A percentile compares a stretch with the other conserved stretches of the same genome.
Evolutionary conservation across 2,329 filamentous ascomycete species (phyloP).

Genomic region (Tympanopsis confertula): DNA sequence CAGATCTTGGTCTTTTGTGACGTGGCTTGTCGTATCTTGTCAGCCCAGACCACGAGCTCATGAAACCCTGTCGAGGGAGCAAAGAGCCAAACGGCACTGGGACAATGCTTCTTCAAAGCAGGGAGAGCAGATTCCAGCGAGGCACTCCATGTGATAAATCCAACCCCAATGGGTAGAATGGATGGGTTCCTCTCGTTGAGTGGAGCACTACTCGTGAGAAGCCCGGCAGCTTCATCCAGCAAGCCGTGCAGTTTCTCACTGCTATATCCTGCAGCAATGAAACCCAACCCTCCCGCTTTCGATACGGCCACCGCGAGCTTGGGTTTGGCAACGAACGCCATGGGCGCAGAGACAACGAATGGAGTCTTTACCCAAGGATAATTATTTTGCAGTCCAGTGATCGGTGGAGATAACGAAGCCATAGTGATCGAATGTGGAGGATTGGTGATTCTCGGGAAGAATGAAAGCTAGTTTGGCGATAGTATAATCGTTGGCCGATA

Average conservation of each 20-base stretch:
- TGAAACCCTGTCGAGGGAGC: background rate
- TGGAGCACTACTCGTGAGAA: too few species aligned
- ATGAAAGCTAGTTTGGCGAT: too few species aligned
- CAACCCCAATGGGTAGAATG: background rate
- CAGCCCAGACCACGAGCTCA: conserved; percentile 15
- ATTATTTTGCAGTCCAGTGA: too few species aligned
- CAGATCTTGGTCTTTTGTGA: conserved; percentile 14
- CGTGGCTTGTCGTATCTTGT: conserved; percentile 10
- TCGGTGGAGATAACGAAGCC: too few species aligned
- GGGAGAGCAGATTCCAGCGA: background rate
- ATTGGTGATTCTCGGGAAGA: too few species aligned
- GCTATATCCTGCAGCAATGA: background rate
- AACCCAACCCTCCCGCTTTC: background rate
- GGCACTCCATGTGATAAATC: background rate
- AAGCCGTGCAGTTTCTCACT: too few species aligned
- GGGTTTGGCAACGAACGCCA: background rate
- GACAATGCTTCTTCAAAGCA: background rate
- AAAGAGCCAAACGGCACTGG: background rate
- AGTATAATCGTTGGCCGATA: too few species aligned
- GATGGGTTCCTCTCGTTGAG: too few species aligned
- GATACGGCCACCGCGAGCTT: background rate
- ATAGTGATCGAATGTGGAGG: too few species aligned
- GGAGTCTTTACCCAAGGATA: background rate
- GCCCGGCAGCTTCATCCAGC: too few species aligned
- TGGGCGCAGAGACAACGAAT: background rate